Evolutionary conservation across 1,284 basidiomycete species (phyloP).

Genomic region (Trichosporon sp.): DNA sequence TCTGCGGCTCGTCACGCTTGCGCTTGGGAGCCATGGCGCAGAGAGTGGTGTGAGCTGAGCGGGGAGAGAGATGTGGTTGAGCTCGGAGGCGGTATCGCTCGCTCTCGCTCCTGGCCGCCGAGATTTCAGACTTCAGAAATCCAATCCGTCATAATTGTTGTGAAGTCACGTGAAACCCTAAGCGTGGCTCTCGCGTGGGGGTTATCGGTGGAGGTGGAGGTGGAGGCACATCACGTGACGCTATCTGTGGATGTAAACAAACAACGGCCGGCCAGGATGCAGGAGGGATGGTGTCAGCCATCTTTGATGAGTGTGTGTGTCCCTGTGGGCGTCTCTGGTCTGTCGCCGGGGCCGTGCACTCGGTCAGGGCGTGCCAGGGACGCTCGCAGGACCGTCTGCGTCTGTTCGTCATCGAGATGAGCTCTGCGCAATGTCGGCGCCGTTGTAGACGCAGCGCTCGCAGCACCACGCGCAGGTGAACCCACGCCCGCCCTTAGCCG

Average conservation of each 20-base stretch:
- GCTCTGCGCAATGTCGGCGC: not conserved
- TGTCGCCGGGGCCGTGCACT: not conserved
- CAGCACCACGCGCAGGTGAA: not conserved
- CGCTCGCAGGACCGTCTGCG: not conserved
- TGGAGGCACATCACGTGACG: not conserved
- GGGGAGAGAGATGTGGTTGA: not conserved
- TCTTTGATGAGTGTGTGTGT: not conserved
- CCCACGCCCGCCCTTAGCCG: not conserved
- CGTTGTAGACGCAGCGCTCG: no score
- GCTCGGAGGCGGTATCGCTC: no score
- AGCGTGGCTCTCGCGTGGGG: not conserved
- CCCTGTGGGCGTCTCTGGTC: not conserved
- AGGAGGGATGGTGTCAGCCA: not conserved
- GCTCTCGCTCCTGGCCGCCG: not conserved
- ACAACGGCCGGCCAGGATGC: not conserved
- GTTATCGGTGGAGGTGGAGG: not conserved
- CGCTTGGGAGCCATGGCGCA: constrained; percentile 32
- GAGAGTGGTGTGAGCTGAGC: not conserved
- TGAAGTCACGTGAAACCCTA: not conserved
- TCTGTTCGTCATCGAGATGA: not conserved
- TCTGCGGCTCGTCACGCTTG: constrained; percentile 27
- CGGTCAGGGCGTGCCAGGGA: not conserved
- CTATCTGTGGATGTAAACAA: not conserved
- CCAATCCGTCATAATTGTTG: not conserved
- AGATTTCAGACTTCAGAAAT: constrained; percentile 5